Base-by-base conservation (phyloP, 306 rosid genomes). In the Prunus dulcis region DNA sequence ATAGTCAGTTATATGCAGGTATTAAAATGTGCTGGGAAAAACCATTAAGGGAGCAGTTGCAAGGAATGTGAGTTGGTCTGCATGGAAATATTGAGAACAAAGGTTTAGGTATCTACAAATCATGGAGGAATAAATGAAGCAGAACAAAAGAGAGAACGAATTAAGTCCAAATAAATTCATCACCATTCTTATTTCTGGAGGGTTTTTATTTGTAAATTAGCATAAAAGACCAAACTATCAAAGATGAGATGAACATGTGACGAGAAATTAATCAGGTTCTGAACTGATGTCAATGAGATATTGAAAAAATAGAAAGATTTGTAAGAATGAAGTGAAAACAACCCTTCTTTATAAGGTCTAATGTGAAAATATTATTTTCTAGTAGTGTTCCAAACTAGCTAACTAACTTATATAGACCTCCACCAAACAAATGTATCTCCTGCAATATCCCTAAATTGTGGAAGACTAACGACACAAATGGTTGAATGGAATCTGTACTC, bases 1-100 rank as follows among this genome's bases (percentile, higher is more conserved):
- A 38, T 17, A 14, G 61, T 47, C 73, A 74, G 73, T 32, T 28
- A 77, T 28, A 80, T 47, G 60, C 67, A 28, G 30, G 64, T 53
- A 67, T 51, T 66, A 51, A 30, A 67, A 32, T 15, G 71, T 25
- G 49, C 38, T 14, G 58, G 61, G 63, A 12, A 82, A 38, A 66
- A 79, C 25, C 20, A 43, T 32, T 57, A 22, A 69, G 32, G 74
- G 47, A 73, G 22, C 74, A 68, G 19, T 47, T 18, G 49, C 43
- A 28, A 13, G 67, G 41, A 14, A 62, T 15, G 18, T 62, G 20
- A 62, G 11, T 27, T 30, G 67, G 43, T 22, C 30, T 22, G 23
- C 34, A 25, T 25, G 32, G 14, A 60, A 60, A 22, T 60, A 60
- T 25, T 60, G 64, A 60, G 14, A 71, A 78, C 47, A 74, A 58